A percentile compares a stretch with the other conserved stretches of the same genome.
phyloP scores from a whole-genome alignment of 768 basidiomycete genomes.

The Termitomyces sp. region DNA sequence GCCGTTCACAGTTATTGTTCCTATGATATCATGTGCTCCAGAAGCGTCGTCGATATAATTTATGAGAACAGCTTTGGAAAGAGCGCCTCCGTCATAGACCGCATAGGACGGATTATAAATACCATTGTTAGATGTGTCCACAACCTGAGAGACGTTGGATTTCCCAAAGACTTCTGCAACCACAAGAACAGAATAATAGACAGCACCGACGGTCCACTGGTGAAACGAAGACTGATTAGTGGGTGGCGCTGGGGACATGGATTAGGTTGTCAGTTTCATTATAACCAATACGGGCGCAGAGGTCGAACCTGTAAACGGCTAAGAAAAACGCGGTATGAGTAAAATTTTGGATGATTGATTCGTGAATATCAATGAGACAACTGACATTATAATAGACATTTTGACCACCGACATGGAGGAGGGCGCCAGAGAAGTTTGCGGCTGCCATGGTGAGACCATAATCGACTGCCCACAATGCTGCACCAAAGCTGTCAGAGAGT shows the following conservation, averaged over 20 bases:
- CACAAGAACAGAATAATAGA: conserved; percentile 70
- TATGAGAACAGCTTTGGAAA: conserved; percentile 60
- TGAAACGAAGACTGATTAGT: conserved; percentile 50
- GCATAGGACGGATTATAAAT: conserved; percentile 63
- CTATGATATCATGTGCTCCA: conserved; percentile 51
- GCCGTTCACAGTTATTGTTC: conserved; percentile 43
- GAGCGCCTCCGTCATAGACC: conserved; percentile 66
- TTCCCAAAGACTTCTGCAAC: conserved; percentile 68
- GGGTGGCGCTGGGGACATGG: conserved; percentile 29
- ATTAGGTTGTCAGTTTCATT: neutral
- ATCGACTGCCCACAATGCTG: conserved; percentile 63
- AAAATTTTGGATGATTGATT: neutral
- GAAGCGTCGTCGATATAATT: conserved; percentile 65
- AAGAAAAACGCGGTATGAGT: conserved; percentile 29
- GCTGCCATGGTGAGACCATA: conserved; percentile 60
- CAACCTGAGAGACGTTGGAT: conserved; percentile 56
- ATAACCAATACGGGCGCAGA: neutral
- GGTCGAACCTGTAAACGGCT: conserved; percentile 49
- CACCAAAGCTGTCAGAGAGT: conserved; percentile 56
- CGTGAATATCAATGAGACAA: neutral
- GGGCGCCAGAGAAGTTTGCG: conserved; percentile 48
- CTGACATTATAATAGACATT: conserved; percentile 64
- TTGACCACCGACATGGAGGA: conserved; percentile 63
- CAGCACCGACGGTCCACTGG: conserved; percentile 69
- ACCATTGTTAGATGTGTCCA: conserved; percentile 55